Evolutionary conservation across 371 early-diverging fungal genomes (phyloP), one percentile per base, ranked within the genome.

Genomic region (Vairimorpha apis): DNA sequence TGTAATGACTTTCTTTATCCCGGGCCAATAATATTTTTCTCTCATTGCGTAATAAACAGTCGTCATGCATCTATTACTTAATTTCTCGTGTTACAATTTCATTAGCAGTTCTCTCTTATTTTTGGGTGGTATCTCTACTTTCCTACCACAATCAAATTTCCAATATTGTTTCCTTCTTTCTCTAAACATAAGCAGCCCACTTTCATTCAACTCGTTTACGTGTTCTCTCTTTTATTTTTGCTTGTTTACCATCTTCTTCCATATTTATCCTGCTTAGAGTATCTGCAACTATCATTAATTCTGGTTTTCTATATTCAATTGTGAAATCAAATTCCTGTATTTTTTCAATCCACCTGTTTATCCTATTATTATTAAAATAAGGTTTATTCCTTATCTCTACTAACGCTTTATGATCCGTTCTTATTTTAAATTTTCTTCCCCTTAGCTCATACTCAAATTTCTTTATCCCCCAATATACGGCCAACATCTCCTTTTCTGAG

Each of bases 371-470:
- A 12, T 37, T 32, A 43, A 65, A 66, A 27, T 44, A 29, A 38
- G 33, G 18, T 33, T 74, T 79, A 14, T 73, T 67, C 74, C 45
- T 38, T 4, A 78, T 32, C 25, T 56, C 8, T 51, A 13, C 27
- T 69, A 77, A 21, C 18, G 77, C 69, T 70, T 70, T 74, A 51
- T 79, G 77, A 49, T 79, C 79, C 4, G 77, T 77, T 37, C 33
- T 53, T 25, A 79, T 2, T 41, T 23, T 55, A 59, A 77, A 79
- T 51, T 30, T 65, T 45, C 47, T 68, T 51, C 25, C 56, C 27
- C 56, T 56, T 23, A 18, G 27, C 27, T 56, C 56, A 8, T 56
- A 56, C 18, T 56, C 62, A 58, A 77, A 66, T 38, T 76, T 60
- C 23, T 79, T 47, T 14, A 72, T 51, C 41, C 37, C 71, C 41